These are phyloP conservation scores for Silybum marianum DNA, from an alignment of 129 eudicot species.

Conservation along the genomic window DNA sequence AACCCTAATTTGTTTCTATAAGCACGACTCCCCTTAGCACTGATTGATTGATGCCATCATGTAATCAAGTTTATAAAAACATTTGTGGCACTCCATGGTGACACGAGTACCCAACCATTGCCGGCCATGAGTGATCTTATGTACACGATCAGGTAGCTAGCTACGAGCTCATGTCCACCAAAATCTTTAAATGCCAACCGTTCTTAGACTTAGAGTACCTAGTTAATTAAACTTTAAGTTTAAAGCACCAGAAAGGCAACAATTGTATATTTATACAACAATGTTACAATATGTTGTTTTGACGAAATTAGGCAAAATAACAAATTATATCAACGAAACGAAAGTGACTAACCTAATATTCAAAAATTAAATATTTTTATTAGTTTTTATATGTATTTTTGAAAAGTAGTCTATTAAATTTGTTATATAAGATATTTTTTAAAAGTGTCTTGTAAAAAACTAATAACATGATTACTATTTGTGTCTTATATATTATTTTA, in stretches of 20 bases:
- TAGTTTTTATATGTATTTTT: no score
- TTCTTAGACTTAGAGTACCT: no score
- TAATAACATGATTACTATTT: no score
- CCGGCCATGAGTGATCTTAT: background rate
- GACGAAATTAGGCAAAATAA: no score
- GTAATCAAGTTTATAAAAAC: background rate
- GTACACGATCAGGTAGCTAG: background rate
- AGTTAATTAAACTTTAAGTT: no score
- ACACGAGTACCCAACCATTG: background rate
- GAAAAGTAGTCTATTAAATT: no score
- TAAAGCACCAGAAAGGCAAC: no score
- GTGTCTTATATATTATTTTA: no score
- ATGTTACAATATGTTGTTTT: no score
- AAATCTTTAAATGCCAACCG: background rate
- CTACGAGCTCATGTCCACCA: background rate
- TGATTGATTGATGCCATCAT: background rate
- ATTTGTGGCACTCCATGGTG: background rate
- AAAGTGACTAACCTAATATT: background rate
- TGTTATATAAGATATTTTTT: background rate
- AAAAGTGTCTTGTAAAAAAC: background rate
- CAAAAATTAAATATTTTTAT: background rate
- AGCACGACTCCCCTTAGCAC: background rate
- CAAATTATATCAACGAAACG: background rate
- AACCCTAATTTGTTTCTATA: background rate
- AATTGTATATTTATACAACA: no score